Percentiles rank a stretch among this genome's conserved stretches.
Evolutionary conservation across 768 basidiomycete species (phyloP).

Genomic region (Pisolithus marmoratus): DNA sequence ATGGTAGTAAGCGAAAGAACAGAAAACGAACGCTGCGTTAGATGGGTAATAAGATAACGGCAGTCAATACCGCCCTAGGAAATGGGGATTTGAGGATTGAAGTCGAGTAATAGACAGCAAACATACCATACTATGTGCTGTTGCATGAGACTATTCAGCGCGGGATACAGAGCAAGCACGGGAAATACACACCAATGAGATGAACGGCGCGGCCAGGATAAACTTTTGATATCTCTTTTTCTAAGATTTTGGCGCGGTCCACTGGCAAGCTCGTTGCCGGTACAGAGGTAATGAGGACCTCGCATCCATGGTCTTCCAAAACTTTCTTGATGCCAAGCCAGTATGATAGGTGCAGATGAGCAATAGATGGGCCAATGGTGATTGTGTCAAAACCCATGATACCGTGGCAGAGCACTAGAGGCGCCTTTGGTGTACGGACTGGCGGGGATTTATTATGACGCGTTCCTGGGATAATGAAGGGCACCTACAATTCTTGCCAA

Average conservation of each 20-base stretch:
- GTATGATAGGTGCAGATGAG: conserved; percentile 84
- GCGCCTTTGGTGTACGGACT: conserved; percentile 79
- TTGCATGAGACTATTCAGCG: conserved; percentile 4
- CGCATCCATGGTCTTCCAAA: conserved; percentile 78
- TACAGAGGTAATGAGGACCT: conserved; percentile 90
- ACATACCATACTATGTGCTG: conserved; percentile 74
- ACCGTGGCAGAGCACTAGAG: conserved; percentile 94
- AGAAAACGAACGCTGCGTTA: conserved; percentile 69
- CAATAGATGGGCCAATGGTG: too few species aligned
- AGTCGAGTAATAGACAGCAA: background rate
- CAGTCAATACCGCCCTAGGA: conserved; percentile 89
- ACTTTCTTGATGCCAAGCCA: conserved; percentile 97
- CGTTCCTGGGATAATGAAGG: background rate
- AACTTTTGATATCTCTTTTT: conserved; percentile 67
- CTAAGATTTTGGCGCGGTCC: conserved; percentile 85
- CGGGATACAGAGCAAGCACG: background rate
- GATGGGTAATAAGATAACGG: conserved; percentile 79
- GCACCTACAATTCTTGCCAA: conserved; percentile 56
- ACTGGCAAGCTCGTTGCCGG: conserved; percentile 87
- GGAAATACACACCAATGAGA: conserved; percentile 55
- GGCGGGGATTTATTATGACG: conserved; percentile 3
- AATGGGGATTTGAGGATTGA: background rate
- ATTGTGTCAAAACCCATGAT: conserved; percentile 86
- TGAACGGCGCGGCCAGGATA: conserved; percentile 86
- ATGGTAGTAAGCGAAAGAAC: conserved; percentile 91